Evolutionary conservation across 1,284 basidiomycete species (phyloP).

Genomic region (Rhizoctonia solani): DNA sequence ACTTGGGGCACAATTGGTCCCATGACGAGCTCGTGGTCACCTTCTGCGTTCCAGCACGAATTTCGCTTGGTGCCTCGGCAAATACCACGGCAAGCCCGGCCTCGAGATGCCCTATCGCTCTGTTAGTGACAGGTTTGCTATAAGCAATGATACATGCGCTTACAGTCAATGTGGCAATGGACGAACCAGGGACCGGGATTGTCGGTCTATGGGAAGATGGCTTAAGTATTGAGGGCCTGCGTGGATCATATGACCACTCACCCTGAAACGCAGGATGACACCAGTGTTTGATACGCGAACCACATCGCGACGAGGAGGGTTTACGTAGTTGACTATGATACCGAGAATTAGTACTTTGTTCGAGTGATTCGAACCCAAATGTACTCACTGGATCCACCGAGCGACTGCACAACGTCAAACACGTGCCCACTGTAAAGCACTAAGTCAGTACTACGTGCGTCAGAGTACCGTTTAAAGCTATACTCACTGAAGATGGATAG

Average conservation of each 20-base stretch:
- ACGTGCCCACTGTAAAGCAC: constrained; percentile 9
- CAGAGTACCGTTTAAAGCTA: background rate
- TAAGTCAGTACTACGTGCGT: background rate
- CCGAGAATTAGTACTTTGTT: background rate
- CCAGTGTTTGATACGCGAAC: constrained; percentile 26
- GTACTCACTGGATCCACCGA: constrained; percentile 12
- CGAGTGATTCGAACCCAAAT: background rate
- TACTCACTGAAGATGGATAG: constrained; percentile 17
- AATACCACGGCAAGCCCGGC: constrained; percentile 14
- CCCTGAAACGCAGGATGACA: constrained; percentile 13
- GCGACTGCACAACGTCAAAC: constrained; percentile 27
- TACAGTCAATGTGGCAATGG: constrained; percentile 31
- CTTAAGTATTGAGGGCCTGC: background rate
- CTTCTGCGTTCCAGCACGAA: background rate
- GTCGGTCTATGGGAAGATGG: background rate
- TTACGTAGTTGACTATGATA: constrained; percentile 19
- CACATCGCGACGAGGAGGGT: constrained; percentile 27
- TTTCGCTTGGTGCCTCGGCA: background rate
- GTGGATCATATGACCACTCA: background rate
- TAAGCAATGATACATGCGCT: background rate
- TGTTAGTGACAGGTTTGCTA: background rate
- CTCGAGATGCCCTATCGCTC: background rate
- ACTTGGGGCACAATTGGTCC: constrained; percentile 21
- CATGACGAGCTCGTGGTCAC: constrained; percentile 6
- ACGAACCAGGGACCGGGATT: constrained; percentile 23